Evolutionary conservation across 2,329 filamentous ascomycete genomes (phyloP).

Genomic region (Myriosclerotinia curreyana): DNA sequence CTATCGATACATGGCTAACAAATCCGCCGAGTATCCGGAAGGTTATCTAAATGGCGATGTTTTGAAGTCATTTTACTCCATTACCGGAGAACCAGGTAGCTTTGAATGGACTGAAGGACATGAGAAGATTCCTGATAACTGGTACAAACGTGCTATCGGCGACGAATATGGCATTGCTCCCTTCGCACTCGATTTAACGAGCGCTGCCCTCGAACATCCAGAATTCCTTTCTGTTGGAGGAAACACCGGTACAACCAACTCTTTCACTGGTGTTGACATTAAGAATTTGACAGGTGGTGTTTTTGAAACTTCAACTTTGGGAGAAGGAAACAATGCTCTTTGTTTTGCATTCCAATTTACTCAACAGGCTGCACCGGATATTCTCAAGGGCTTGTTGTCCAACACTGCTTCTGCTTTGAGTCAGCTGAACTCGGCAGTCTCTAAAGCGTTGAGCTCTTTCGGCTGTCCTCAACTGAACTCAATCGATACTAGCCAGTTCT

Average conservation of each 20-base stretch:
- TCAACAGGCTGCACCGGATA: slow-evolving; percentile 44
- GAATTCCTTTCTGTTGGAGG: slow-evolving; percentile 49
- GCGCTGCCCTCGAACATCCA: slow-evolving; percentile 42
- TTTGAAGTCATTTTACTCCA: slow-evolving; percentile 29
- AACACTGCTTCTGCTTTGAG: slow-evolving; percentile 38
- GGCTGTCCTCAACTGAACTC: slow-evolving; percentile 20
- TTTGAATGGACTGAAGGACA: slow-evolving; percentile 26
- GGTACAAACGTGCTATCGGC: slow-evolving; percentile 29
- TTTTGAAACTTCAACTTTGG: slow-evolving; percentile 44
- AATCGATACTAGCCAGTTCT: slow-evolving; percentile 21
- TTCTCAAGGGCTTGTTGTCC: slow-evolving; percentile 42
- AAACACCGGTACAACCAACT: slow-evolving; percentile 52
- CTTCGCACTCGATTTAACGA: slow-evolving; percentile 42
- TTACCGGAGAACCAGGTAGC: slow-evolving; percentile 27
- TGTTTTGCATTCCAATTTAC: slow-evolving; percentile 46
- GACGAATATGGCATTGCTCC: slow-evolving; percentile 42
- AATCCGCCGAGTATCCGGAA: slow-evolving; percentile 36
- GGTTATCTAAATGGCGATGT: slow-evolving; percentile 35
- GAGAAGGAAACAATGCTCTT: slow-evolving; percentile 48
- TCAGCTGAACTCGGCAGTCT: slow-evolving; percentile 24
- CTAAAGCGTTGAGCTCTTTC: not conserved
- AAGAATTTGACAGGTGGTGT: slow-evolving; percentile 46
- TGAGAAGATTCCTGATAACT: slow-evolving; percentile 31
- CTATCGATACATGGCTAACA: slow-evolving; percentile 38
- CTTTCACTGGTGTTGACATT: slow-evolving; percentile 48